Conservation (phyloP, 495 filamentous ascomycete species). For the Penicillium atrosanguineum region DNA sequence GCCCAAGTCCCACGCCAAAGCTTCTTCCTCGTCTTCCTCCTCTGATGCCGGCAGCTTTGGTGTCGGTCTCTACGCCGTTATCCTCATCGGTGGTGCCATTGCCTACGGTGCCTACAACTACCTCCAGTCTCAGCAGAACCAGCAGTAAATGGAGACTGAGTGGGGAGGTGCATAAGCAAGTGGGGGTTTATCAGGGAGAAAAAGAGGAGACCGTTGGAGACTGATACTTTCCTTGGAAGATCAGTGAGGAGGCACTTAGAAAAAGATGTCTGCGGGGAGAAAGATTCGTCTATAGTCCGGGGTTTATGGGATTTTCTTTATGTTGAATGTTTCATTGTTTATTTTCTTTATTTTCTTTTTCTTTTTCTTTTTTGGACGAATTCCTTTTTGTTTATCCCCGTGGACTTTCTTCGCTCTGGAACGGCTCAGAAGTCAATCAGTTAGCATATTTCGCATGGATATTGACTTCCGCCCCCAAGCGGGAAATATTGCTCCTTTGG, state of each 20-base stretch:
- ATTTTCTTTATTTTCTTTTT: neutral
- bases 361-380: neutral
- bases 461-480: neutral
- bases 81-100: slow-evolving; percentile 72
- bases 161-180: neutral
- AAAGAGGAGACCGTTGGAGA: neutral
- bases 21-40: slow-evolving; percentile 48
- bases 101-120: slow-evolving; percentile 89
- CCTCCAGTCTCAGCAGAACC: slow-evolving; percentile 57
- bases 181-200: neutral
- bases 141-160: slow-evolving; percentile 14
- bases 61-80: slow-evolving; percentile 76
- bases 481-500: slow-evolving; percentile 21
- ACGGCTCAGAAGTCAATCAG: neutral
- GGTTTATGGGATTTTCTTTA: neutral
- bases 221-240: neutral
- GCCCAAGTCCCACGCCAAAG: slow-evolving; percentile 59
- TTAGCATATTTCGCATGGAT: neutral
- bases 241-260: slow-evolving; percentile 4
- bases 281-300: slow-evolving; percentile 8
- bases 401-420: neutral
- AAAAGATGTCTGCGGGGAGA: slow-evolving; percentile 4
- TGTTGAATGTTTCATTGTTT: slow-evolving; percentile 1
- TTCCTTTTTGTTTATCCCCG: neutral
- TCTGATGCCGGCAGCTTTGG: slow-evolving; percentile 57